Conservation (phyloP, 495 filamentous ascomycete species). For the Penicilliopsis zonata region DNA sequence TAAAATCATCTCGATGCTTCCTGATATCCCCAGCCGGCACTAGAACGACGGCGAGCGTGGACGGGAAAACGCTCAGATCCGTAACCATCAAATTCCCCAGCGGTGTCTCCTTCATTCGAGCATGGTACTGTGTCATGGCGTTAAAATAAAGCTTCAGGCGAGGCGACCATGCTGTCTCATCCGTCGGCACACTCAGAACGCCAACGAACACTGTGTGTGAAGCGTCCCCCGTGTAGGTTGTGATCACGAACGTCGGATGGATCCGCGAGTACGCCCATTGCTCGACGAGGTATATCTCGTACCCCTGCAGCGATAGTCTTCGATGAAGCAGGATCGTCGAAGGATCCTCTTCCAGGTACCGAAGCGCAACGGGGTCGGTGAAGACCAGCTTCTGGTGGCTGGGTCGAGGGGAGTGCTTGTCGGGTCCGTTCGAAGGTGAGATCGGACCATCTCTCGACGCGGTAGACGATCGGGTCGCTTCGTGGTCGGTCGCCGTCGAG, state of each 20-base stretch:
- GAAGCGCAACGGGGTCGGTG: conserved; percentile 62
- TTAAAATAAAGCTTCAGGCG: conserved; percentile 74
- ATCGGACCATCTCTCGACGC: conserved; percentile 14
- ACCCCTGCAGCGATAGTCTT: conserved; percentile 57
- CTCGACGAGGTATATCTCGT: conserved; percentile 90
- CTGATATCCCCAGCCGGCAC: conserved; percentile 79
- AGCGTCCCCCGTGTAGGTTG: conserved; percentile 83
- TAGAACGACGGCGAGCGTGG: conserved; percentile 73
- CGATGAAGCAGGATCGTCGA: conserved; percentile 64
- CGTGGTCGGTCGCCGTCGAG: conserved; percentile 7
- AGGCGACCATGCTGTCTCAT: conserved; percentile 72
- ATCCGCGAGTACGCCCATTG: conserved; percentile 93
- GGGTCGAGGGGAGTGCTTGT: conserved; percentile 9
- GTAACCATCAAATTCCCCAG: conserved; percentile 87
- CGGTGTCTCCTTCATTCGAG: conserved; percentile 66
- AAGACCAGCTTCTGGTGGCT: conserved; percentile 49
- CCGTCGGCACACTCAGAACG: conserved; percentile 72
- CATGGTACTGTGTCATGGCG: conserved; percentile 72
- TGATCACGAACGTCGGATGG: conserved; percentile 85
- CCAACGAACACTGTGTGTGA: conserved; percentile 65
- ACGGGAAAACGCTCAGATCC: conserved; percentile 82
- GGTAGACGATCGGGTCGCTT: conserved; percentile 13
- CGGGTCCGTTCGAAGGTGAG: conserved; percentile 8
- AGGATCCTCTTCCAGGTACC: conserved; percentile 83
- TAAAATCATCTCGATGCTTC: conserved; percentile 71